phyloP scores from a whole-genome alignment of 306 rosid species.

The Neltuma alba region DNA sequence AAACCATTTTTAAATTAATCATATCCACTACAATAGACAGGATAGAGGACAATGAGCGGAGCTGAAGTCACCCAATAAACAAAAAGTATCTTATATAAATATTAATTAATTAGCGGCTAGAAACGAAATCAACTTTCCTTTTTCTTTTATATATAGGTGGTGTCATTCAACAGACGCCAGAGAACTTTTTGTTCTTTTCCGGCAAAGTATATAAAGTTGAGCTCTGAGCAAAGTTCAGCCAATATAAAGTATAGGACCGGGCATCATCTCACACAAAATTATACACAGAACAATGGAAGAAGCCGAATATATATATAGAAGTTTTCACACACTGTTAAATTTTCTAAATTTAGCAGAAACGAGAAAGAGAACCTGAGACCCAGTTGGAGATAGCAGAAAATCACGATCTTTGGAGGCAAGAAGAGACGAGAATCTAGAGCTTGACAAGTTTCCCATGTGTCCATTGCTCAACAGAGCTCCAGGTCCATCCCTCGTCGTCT shows the following conservation, averaged over 20 bases:
- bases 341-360: neutral
- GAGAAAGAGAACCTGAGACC: slow-evolving; percentile 64
- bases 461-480: slow-evolving; percentile 36
- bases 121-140: slow-evolving; percentile 4
- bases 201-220: slow-evolving; percentile 5
- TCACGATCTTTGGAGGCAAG: slow-evolving; percentile 77
- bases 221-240: neutral
- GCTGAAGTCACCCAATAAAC: neutral
- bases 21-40: neutral
- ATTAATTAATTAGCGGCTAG: neutral
- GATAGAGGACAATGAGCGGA: neutral
- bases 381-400: slow-evolving; percentile 66
- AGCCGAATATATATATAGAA: neutral
- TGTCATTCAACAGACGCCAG: neutral
- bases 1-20: neutral
- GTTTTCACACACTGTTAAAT: slow-evolving; percentile 18
- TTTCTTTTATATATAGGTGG: neutral
- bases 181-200: slow-evolving; percentile 15
- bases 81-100: neutral
- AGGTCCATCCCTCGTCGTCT: slow-evolving; percentile 40
- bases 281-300: no score
- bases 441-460: slow-evolving; percentile 26
- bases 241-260: neutral
- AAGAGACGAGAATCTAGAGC: slow-evolving; percentile 52
- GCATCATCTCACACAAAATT: no score